Base-by-base conservation (phyloP, 208 protist genomes). In the Leishmania martiniquensis region DNA sequence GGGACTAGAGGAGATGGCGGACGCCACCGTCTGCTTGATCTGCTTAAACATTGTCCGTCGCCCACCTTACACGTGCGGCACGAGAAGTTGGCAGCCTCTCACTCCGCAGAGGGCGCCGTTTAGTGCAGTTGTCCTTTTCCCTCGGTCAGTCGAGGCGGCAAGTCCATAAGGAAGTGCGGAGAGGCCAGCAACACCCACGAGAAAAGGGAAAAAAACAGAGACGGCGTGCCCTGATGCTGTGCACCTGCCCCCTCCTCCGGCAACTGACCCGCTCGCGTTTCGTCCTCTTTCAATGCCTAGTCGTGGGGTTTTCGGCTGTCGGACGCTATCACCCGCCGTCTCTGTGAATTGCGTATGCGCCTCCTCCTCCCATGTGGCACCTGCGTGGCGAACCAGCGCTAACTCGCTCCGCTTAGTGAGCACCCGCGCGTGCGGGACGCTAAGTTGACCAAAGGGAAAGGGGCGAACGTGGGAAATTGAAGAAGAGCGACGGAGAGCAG, bases 11-110 rank as follows among this genome's bases (percentile, higher is more conserved):
- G 77, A 76, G 34, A 92, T 71, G 54, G 83, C 86, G 4, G 73
- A 78, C 45, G 71, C 75, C 47, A 92, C 81, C 71, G 78, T 82
- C 13, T 87, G 44, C 39, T 51, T 89, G n/a, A 92, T 65, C 54
- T 90, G 84, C 54, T 82, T 87, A 3, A 89, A 76, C 76, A 94
- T 82, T n/a, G 2, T 12, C 9, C 20, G 39, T 32, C 22, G 25
- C 22, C 39, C 39, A 0, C 7, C 25, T 47, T 20, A 20, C 34
- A 12, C 25, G 17, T 25, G 34, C 15, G 10, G 39, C 17, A 22
- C n/a, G 22, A 67, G n/a, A 47, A 67, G 25, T 47, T 12, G n/a
- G 12, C 45, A 20, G 39, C 1, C 37, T 67, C n/a, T 69, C 65
- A 51, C 2, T 37, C 13, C 62, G n/a, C 17, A 44, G 62, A 17